phyloP scores from a whole-genome alignment of 2,329 filamentous ascomycete species.

The Colletotrichum filicis region DNA sequence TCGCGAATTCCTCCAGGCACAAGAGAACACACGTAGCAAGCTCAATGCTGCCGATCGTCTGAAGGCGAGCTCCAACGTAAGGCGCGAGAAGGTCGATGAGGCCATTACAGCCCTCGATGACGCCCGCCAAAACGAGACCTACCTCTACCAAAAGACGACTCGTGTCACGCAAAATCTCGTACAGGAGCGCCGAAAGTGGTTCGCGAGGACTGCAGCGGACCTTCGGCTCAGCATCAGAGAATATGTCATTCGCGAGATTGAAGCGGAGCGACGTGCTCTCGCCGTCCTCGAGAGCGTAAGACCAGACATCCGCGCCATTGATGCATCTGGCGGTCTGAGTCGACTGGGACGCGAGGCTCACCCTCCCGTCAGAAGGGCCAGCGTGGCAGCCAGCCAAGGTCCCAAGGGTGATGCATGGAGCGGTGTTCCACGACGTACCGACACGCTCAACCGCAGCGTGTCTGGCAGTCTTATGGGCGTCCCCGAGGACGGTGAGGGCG shows the following conservation, averaged over 20 bases:
- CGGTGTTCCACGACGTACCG: slow-evolving; percentile 85
- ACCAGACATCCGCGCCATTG: slow-evolving; percentile 92
- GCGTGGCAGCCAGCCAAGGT: slow-evolving; percentile 87
- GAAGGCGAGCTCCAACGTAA: slow-evolving; percentile 86
- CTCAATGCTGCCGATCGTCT: slow-evolving; percentile 88
- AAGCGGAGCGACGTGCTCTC: slow-evolving; percentile 90
- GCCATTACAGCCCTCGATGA: slow-evolving; percentile 93
- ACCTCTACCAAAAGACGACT: slow-evolving; percentile 86
- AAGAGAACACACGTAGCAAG: slow-evolving; percentile 85
- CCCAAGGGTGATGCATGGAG: slow-evolving; percentile 99
- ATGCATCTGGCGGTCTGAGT: slow-evolving; percentile 88
- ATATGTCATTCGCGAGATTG: slow-evolving; percentile 93
- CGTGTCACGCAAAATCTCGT: slow-evolving; percentile 91
- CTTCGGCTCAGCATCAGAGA: slow-evolving; percentile 86
- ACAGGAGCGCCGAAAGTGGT: slow-evolving; percentile 91
- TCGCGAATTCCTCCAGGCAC: slow-evolving; percentile 91
- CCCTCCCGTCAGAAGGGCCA: slow-evolving; percentile 78
- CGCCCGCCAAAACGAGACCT: slow-evolving; percentile 82
- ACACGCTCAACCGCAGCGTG: slow-evolving; percentile 81
- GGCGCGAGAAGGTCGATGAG: slow-evolving; percentile 96
- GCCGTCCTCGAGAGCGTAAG: slow-evolving; percentile 94
- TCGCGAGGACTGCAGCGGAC: slow-evolving; percentile 85
- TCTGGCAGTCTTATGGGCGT: slow-evolving; percentile 76
- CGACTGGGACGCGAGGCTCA: slow-evolving; percentile 90
- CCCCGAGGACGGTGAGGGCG: slow-evolving; percentile 68